Conservation (phyloP, 108 stramenopile species). For the Seminavis robusta region DNA sequence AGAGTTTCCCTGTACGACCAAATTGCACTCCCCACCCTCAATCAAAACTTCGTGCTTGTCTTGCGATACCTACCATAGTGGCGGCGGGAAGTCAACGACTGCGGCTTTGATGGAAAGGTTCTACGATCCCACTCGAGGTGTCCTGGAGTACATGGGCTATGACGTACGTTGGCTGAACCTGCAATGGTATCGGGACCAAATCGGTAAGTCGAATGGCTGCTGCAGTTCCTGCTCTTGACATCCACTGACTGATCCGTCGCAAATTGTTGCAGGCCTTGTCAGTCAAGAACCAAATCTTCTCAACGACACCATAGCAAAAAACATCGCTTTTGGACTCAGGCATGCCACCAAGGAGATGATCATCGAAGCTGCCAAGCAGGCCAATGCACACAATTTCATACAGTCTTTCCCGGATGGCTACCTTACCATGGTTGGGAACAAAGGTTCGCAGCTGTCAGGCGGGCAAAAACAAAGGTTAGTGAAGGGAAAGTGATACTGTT, state of each 20-base stretch:
- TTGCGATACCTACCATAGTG: constrained; percentile 3
- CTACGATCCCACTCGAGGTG: constrained; percentile 62
- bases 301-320: constrained; percentile 79
- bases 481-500: too few species aligned
- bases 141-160: constrained; percentile 55
- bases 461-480: constrained; percentile 79
- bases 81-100: constrained; percentile 32
- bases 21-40: too few species aligned
- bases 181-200: constrained; percentile 51
- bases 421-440: not conserved
- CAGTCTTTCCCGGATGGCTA: constrained; percentile 51
- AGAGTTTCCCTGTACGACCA: too few species aligned
- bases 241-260: not conserved
- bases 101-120: constrained; percentile 40
- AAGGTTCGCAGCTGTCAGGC: constrained; percentile 28
- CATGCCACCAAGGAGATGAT: constrained; percentile 53
- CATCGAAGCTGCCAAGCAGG: constrained; percentile 74
- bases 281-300: constrained; percentile 93
- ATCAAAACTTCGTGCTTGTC: too few species aligned
- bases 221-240: constrained; percentile 25
- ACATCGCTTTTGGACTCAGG: constrained; percentile 78
- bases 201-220: constrained; percentile 73
- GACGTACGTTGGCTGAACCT: constrained; percentile 66
- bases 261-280: constrained; percentile 77
- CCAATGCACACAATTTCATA: constrained; percentile 91